Percentiles rank a stretch among this genome's conserved stretches.
phyloP scores from a whole-genome alignment of 192 early-diverging fungal genomes.

The Mortierella hygrophila region DNA sequence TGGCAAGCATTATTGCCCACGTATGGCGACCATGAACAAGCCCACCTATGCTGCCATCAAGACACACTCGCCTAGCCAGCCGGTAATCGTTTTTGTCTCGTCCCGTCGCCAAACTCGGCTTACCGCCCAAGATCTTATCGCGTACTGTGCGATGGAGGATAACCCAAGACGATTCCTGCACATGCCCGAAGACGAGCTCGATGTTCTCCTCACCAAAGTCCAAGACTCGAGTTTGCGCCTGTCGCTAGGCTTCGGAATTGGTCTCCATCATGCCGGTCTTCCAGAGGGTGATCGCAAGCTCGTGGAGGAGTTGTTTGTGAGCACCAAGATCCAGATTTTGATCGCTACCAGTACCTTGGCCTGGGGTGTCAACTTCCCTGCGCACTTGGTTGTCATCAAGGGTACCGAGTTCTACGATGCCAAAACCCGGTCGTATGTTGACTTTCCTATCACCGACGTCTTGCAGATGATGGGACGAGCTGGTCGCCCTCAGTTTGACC shows the following conservation, averaged over 20 bases:
- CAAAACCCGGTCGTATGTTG: constrained; percentile 90
- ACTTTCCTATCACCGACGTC: constrained; percentile 98
- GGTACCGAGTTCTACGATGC: constrained; percentile 98
- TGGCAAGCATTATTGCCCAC: constrained; percentile 96
- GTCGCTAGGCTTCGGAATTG: constrained; percentile 95
- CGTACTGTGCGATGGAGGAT: constrained; percentile 92
- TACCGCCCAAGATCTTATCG: constrained; percentile 96
- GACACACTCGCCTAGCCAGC: constrained; percentile 93
- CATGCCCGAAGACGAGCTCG: constrained; percentile 86
- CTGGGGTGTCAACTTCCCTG: constrained; percentile 98
- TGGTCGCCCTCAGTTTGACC: constrained; percentile 95
- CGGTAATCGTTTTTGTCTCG: constrained; percentile 98
- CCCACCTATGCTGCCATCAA: constrained; percentile 95
- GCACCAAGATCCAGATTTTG: constrained; percentile 96
- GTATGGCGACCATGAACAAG: constrained; percentile 99
- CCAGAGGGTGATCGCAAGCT: constrained; percentile 88
- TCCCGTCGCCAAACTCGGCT: constrained; percentile 96
- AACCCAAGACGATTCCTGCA: constrained; percentile 91
- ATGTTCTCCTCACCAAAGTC: constrained; percentile 76
- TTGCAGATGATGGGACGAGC: constrained; percentile 99
- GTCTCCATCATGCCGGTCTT: constrained; percentile 96
- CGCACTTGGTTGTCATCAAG: constrained; percentile 97
- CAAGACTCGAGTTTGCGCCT: constrained; percentile 85
- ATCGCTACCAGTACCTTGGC: constrained; percentile 96
- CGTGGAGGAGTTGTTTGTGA: constrained; percentile 94